Evolutionary conservation across 129 eudicot species (phyloP).

Genomic region (Oenanthe sinensis): DNA sequence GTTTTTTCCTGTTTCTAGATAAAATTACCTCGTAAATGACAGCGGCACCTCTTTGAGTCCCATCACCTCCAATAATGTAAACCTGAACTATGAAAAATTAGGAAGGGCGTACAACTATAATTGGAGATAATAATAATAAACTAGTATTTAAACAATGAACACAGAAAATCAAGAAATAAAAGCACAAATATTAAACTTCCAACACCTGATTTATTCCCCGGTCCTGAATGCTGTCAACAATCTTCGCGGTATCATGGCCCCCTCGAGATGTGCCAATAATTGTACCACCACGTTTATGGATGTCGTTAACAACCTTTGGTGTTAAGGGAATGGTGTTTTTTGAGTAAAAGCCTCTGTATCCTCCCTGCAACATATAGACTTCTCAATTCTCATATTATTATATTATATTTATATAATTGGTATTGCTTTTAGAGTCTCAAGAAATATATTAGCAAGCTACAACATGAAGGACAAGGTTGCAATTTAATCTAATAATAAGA

Average conservation of each 20-base stretch:
- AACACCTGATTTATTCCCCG: slow-evolving; percentile 86
- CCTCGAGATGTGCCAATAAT: slow-evolving; percentile 88
- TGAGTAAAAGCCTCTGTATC: slow-evolving; percentile 85
- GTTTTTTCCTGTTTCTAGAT: not conserved
- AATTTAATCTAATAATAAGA: not conserved
- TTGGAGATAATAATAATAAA: not conserved
- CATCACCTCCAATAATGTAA: slow-evolving; percentile 85
- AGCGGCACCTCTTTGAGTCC: slow-evolving; percentile 85
- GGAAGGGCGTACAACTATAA: not conserved
- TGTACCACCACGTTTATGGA: slow-evolving; percentile 97
- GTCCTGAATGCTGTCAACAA: slow-evolving; percentile 89
- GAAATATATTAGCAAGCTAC: not conserved
- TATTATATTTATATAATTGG: not conserved
- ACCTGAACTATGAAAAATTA: slow-evolving; percentile 36
- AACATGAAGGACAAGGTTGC: not conserved
- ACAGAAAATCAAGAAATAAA: not conserved
- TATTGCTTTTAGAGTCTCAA: not conserved
- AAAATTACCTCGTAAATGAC: slow-evolving; percentile 63
- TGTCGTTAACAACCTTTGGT: slow-evolving; percentile 74
- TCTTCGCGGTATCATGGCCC: slow-evolving; percentile 81
- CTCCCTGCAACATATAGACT: slow-evolving; percentile 52
- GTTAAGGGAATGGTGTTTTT: slow-evolving; percentile 63
- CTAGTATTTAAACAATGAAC: not conserved
- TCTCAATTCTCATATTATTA: not conserved
- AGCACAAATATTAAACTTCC: slow-evolving; percentile 3